phyloP scores from a whole-genome alignment of 257 asterid species.

The Przewalskia tangutica region DNA sequence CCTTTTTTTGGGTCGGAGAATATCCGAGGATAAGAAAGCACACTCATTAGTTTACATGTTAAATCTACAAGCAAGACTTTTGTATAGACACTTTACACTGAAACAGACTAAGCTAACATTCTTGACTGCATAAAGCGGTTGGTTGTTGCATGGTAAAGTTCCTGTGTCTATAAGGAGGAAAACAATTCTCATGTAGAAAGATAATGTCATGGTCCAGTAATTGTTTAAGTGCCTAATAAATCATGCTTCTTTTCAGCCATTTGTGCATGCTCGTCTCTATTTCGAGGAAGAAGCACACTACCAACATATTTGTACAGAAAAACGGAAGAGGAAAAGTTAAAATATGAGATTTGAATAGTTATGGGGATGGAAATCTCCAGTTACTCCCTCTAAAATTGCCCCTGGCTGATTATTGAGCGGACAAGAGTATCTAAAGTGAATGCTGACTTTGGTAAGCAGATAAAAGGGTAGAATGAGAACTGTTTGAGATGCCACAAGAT shows the following conservation, averaged over 20 bases:
- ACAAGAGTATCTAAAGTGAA: background rate
- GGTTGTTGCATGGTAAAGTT: background rate
- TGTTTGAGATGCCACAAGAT: background rate
- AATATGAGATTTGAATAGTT: background rate
- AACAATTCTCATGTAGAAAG: no score
- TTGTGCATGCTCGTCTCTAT: background rate
- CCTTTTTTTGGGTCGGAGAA: background rate
- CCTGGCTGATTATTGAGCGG: background rate
- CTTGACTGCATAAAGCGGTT: background rate
- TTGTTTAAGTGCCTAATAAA: background rate
- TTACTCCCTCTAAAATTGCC: background rate
- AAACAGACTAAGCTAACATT: background rate
- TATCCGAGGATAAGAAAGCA: background rate
- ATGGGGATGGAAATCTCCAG: background rate
- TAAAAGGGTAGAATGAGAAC: background rate
- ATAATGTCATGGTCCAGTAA: background rate
- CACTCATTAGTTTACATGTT: background rate
- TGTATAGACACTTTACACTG: background rate
- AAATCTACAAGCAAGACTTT: background rate
- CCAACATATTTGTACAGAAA: background rate
- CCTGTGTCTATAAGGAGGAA: background rate
- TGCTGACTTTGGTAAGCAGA: background rate
- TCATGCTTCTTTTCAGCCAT: background rate
- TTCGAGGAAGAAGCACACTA: background rate
- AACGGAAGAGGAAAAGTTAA: background rate